phyloP scores from a whole-genome alignment of 2,329 filamentous ascomycete species.

The Corniculantispora saksenae region DNA sequence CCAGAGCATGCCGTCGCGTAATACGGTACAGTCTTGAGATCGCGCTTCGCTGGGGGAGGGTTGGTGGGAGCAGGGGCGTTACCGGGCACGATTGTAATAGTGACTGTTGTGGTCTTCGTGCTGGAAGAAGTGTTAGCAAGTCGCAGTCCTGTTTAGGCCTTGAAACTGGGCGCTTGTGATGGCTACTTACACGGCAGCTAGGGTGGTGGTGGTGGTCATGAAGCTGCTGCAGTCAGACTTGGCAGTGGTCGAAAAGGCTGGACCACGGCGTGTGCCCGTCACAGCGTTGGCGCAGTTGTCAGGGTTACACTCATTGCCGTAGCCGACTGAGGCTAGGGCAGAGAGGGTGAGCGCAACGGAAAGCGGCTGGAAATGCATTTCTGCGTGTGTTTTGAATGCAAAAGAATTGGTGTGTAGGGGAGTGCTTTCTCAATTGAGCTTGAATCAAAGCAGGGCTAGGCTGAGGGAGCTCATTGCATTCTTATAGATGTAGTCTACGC shows the following conservation, averaged over 20 bases:
- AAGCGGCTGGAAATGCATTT: neutral
- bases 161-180: too few species aligned
- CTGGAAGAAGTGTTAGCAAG: neutral
- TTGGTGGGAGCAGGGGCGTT: neutral
- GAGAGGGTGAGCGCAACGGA: neutral
- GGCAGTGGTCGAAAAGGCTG: neutral
- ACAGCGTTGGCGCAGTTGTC: slow-evolving; percentile 20
- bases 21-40: slow-evolving; percentile 19
- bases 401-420: neutral
- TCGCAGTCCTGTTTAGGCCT: neutral
- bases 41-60: neutral
- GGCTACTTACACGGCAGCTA: slow-evolving; percentile 4
- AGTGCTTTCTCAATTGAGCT: neutral
- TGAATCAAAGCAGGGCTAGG: neutral
- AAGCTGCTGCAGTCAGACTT: slow-evolving; percentile 14
- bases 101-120: slow-evolving; percentile 2
- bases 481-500: neutral
- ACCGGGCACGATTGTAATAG: neutral
- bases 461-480: neutral
- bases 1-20: slow-evolving; percentile 30
- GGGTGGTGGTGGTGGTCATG: slow-evolving; percentile 13
- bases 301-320: neutral
- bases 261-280: slow-evolving; percentile 15
- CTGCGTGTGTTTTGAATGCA: neutral
- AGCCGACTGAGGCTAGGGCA: neutral